Evolutionary conservation across 805 yeast genomes (phyloP), one percentile per base, ranked within the genome.

Genomic region (Barnettozyma vustinii): DNA sequence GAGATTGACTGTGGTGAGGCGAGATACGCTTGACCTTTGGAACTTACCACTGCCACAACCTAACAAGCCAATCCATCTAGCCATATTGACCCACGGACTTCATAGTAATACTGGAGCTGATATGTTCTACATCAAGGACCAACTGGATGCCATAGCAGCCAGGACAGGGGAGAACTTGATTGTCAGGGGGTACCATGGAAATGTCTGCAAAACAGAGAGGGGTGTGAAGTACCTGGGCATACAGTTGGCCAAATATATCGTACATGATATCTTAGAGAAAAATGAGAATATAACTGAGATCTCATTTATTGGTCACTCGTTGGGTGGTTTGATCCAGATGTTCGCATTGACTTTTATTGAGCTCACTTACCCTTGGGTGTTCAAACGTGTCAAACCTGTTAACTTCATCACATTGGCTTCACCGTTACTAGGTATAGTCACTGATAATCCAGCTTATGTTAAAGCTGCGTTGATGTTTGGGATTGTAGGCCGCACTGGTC

Each of bases 41-140:
- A 83, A 82, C 60, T 59, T 77, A 40, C 88, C 89, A 0, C 50
- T 68, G 0, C 78, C 75, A 49, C 59, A 48, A 49, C 65, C 45
- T 48, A 66, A 42, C 21, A 63, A 64, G 48, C 82, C 83, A 12
- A 72, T 76, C 4, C 95, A 87, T 65, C 68, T 87, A 52, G 88
- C 86, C 16, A 65, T 87, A 1, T 60, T 86, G 37, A 83, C 91
- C 0, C 95, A 87, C 64, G 96, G 96, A 0, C 66, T 87, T 37
- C 91, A 84, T 63, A 83, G 92, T 1, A 87, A 87, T 59, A 78
- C 82, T 0, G 76, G 87, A 1, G 81, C 90, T 1, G 96, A 87
- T 63, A 76, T 87, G 87, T 69, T 77, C 30, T 86, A 83, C 56
- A 58, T 87, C 42, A 86, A 84, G 56, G 94, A 87, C 55, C 78